Evolutionary conservation across 2,329 filamentous ascomycete species (phyloP), one percentile per base, ranked within the genome.

Genomic region (Pestalotiopsis sp.): DNA sequence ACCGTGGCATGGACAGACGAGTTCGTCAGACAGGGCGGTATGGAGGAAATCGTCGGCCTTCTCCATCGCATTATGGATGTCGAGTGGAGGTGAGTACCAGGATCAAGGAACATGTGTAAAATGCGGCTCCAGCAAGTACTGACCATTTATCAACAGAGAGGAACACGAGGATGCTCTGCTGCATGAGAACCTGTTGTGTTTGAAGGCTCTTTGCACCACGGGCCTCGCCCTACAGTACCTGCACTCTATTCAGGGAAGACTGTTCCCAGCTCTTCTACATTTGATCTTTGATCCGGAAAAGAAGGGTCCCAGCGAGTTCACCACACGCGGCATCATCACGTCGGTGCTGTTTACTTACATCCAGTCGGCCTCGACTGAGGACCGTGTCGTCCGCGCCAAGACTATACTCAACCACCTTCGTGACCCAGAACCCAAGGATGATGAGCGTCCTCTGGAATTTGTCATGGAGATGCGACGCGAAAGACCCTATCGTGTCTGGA

Each of bases 261-360:
- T 99, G 9, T 98, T 98, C 75, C 94, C 95, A 1, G 92, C 93
- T 30, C 83, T 99, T 60, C 81, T 98, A 60, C 88, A 88, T 68
- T 94, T 98, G 91, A 85, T 98, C 55, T 98, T 98, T 75, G 94
- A 98, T 75, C 93, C 97, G n/a, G 95, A 98, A 77, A 97, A 94
- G 83, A 98, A 98, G 78, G 96, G 96, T 0, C 96, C 96, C 0
- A 97, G 93, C 82, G 96, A 99, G 79, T 99, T 97, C 78, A 96
- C 92, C 4, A 98, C 96, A 13, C 91, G 96, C 66, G 92, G 91
- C 73, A 93, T 98, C 73, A 92, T 98, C 76, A 93, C 94, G 48
- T 96, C 92, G 62, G 86, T 98, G 6, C 83, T 99, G 26, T 95
- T 97, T 75, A 94, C 92, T 17, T 96, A 97, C 78, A 91, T 98